Conservation (phyloP, 2,329 filamentous ascomycete genomes). For the Aspergillus hiratsukae region DNA sequence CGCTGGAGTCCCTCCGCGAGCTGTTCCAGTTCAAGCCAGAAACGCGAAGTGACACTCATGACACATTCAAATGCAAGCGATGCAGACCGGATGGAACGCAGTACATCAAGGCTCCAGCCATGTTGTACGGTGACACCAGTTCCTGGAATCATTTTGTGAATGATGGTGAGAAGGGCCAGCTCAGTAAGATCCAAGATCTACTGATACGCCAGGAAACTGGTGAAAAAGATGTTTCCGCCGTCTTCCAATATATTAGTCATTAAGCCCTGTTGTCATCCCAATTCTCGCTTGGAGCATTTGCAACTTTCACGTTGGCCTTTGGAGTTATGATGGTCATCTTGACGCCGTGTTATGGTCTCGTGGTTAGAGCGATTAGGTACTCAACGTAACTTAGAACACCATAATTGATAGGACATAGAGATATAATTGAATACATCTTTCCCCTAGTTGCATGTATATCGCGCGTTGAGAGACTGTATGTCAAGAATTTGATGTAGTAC, state of each 20-base stretch:
- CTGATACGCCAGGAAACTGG: slow-evolving; percentile 79
- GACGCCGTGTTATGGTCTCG: background rate
- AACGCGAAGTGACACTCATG: slow-evolving; percentile 90
- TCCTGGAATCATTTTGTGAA: slow-evolving; percentile 99
- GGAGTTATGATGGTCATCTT: background rate
- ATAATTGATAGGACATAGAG: background rate
- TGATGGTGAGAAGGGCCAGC: slow-evolving; percentile 58
- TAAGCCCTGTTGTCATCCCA: slow-evolving; percentile 28
- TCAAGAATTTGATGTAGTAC: background rate
- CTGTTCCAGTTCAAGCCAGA: slow-evolving; percentile 86
- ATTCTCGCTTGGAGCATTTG: background rate
- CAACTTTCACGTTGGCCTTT: background rate
- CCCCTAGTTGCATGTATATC: background rate
- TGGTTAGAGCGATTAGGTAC: background rate
- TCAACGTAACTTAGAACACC: background rate
- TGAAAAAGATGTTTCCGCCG: slow-evolving; percentile 78
- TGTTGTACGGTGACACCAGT: slow-evolving; percentile 96
- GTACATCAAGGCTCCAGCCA: slow-evolving; percentile 82
- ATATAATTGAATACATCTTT: background rate
- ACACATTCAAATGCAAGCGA: slow-evolving; percentile 97
- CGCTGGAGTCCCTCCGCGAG: slow-evolving; percentile 81
- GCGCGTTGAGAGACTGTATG: background rate
- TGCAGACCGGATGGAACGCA: slow-evolving; percentile 86
- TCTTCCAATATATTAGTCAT: slow-evolving; percentile 99
- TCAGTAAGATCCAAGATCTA: slow-evolving; percentile 84